Conservation (phyloP, 805 yeast genomes). For the Starmerella floris region DNA sequence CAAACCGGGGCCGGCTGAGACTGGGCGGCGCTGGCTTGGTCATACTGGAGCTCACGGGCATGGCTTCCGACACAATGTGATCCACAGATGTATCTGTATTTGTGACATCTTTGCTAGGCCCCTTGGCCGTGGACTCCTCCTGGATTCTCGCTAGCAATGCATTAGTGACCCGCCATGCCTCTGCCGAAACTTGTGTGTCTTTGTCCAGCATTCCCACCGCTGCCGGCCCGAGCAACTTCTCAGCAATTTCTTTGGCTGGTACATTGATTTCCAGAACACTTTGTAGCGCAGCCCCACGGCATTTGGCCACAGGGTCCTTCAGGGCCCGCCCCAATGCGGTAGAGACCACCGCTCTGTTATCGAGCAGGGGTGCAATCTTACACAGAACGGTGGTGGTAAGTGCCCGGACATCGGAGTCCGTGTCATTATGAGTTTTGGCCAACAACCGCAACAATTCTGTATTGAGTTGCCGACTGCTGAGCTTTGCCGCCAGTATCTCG, state of each 20-base stretch:
- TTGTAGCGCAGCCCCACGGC: slow-evolving; percentile 60
- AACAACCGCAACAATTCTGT: slow-evolving; percentile 68
- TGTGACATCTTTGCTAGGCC: neutral
- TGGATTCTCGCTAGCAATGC: slow-evolving; percentile 44
- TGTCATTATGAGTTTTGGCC: slow-evolving; percentile 73
- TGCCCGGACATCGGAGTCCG: slow-evolving; percentile 60
- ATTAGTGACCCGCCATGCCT: slow-evolving; percentile 58
- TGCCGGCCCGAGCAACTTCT: slow-evolving; percentile 67
- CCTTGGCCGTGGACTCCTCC: slow-evolving; percentile 29
- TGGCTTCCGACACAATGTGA: neutral
- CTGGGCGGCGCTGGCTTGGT: neutral
- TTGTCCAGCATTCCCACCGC: slow-evolving; percentile 74
- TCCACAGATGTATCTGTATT: neutral
- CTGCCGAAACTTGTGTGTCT: slow-evolving; percentile 52
- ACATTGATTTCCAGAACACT: slow-evolving; percentile 63
- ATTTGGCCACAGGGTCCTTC: slow-evolving; percentile 62
- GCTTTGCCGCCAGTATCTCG: slow-evolving; percentile 42
- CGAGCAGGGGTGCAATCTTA: slow-evolving; percentile 48
- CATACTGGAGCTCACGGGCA: neutral
- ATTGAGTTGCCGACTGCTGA: slow-evolving; percentile 69
- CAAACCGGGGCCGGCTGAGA: neutral
- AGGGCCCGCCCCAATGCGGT: slow-evolving; percentile 79
- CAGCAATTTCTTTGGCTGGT: slow-evolving; percentile 61
- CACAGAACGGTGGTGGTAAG: slow-evolving; percentile 61
- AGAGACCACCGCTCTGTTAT: slow-evolving; percentile 58